Percentiles rank a stretch among this genome's conserved stretches.
phyloP scores from a whole-genome alignment of 164 flowering plant genomes.

The Akebia trifoliata region DNA sequence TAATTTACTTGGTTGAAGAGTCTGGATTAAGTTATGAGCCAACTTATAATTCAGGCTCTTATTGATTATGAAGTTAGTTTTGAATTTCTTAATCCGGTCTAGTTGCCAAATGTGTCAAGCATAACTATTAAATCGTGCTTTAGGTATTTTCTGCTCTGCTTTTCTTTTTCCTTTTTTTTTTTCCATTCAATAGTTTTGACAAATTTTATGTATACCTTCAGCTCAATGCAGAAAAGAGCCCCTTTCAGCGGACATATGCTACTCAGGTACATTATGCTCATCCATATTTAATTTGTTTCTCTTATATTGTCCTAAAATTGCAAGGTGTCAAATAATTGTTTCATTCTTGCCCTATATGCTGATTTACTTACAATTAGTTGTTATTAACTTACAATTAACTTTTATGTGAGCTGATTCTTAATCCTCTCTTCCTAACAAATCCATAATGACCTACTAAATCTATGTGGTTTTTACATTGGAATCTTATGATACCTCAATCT shows the following conservation, averaged over 20 bases:
- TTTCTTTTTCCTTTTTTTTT: not conserved
- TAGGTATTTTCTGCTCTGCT: not conserved
- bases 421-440: too few relatives aligned
- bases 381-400: too few relatives aligned
- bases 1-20: not conserved
- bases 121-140: not conserved
- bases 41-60: not conserved
- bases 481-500: too few relatives aligned
- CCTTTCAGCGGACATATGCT: constrained; percentile 97
- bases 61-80: not conserved
- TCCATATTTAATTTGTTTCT: not conserved
- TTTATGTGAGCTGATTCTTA: too few relatives aligned
- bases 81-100: not conserved
- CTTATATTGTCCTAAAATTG: not conserved
- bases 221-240: constrained; percentile 94
- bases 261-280: constrained; percentile 50
- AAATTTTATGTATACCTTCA: constrained; percentile 32
- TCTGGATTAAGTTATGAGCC: not conserved
- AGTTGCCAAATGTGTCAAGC: too few relatives aligned
- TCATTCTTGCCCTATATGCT: not conserved
- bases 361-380: not conserved
- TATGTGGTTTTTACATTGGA: too few relatives aligned
- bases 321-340: not conserved
- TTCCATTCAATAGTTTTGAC: constrained; percentile 2
- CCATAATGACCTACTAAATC: too few relatives aligned